A percentile compares a stretch with the other conserved stretches of the same genome.
phyloP scores from a whole-genome alignment of 352 stramenopile species.

The Hyaloperonospora brassicae region DNA sequence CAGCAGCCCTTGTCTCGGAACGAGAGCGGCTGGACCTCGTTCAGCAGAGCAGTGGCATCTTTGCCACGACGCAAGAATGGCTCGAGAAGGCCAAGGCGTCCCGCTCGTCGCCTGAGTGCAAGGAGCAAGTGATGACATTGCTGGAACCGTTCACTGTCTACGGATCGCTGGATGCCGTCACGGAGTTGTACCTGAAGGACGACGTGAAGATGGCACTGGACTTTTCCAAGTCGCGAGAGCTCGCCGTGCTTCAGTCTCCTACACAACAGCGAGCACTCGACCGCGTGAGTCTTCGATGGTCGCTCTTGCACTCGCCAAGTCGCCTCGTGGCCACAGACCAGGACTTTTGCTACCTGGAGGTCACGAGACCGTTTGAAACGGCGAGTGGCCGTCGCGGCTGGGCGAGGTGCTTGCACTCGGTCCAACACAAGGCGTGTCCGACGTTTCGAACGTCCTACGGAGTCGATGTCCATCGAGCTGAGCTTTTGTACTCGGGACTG shows the following conservation, averaged over 20 bases:
- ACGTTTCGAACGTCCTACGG: conserved; percentile 32
- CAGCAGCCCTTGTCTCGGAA: conserved; percentile 25
- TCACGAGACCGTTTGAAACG: conserved; percentile 59
- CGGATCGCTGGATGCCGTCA: conserved; percentile 56
- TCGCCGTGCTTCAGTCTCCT: conserved; percentile 39
- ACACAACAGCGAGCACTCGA: conserved; percentile 32
- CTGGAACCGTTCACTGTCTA: conserved; percentile 52
- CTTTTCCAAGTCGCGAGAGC: conserved; percentile 56
- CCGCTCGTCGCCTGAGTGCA: conserved; percentile 7
- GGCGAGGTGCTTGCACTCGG: conserved; percentile 63
- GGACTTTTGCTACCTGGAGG: conserved; percentile 72
- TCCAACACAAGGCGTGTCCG: conserved; percentile 52
- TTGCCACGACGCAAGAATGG: conserved; percentile 34
- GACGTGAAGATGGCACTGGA: conserved; percentile 67
- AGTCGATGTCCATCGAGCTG: conserved; percentile 37
- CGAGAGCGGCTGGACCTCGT: conserved; percentile 38
- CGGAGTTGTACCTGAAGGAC: conserved; percentile 53
- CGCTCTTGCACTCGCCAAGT: conserved; percentile 52
- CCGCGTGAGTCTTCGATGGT: conserved; percentile 63
- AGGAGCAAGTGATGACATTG: conserved; percentile 39
- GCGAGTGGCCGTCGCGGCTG: conserved; percentile 50
- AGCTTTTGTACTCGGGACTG: conserved; percentile 54
- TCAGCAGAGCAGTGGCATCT: conserved; percentile 33
- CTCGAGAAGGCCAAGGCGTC: conserved; percentile 27
- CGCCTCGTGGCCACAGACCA: conserved; percentile 46